Conservation (phyloP, 148 eudicot species). For the Camellia japonica region DNA sequence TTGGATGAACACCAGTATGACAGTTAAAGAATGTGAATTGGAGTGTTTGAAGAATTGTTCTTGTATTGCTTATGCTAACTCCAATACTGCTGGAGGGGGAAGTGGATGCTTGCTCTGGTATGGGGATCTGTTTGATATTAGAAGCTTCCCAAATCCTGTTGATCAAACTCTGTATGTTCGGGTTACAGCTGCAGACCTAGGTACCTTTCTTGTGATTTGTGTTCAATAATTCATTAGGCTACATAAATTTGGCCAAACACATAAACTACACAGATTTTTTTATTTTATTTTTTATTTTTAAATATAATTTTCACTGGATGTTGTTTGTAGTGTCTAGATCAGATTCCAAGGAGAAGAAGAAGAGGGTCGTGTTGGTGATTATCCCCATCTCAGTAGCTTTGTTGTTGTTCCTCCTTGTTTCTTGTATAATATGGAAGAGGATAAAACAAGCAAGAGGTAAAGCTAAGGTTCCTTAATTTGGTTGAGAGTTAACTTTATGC, state of each 20-base stretch:
- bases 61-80: slow-evolving; percentile 28
- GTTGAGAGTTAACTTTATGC: neutral
- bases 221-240: neutral
- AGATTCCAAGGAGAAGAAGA: neutral
- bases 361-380: neutral
- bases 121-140: slow-evolving; percentile 21
- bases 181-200: slow-evolving; percentile 4
- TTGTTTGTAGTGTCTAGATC: neutral
- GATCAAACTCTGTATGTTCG: slow-evolving; percentile 9
- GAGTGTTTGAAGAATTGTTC: slow-evolving; percentile 30
- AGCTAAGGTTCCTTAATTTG: too few species aligned
- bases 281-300: neutral
- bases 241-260: neutral
- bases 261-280: neutral
- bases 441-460: neutral
- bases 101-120: slow-evolving; percentile 30
- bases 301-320: neutral
- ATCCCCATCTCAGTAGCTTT: neutral
- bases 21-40: slow-evolving; percentile 7
- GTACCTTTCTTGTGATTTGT: neutral
- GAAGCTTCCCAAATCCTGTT: neutral
- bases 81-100: neutral
- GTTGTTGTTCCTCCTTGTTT: neutral
- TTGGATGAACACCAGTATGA: slow-evolving; percentile 1
- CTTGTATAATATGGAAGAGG: slow-evolving; percentile 3